These are phyloP conservation scores for Oryza officinalis DNA, from an alignment of 176 grass and related monocot species.

Conservation along the genomic window DNA sequence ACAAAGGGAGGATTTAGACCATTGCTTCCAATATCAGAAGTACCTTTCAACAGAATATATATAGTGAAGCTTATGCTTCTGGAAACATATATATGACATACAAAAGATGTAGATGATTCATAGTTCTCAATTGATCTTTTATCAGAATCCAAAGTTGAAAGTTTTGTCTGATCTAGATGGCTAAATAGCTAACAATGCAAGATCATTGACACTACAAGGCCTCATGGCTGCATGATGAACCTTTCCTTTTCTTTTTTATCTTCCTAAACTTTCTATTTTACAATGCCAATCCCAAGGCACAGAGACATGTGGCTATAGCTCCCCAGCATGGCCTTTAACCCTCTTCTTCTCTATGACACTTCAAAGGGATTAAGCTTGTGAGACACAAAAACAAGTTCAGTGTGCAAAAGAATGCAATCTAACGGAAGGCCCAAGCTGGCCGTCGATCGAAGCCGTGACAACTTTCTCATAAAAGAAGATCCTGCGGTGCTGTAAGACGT, in stretches of 20 bases:
- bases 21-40: slow-evolving; percentile 3
- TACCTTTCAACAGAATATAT: slow-evolving; percentile 29
- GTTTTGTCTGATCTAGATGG: slow-evolving; percentile 57
- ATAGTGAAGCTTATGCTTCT: slow-evolving; percentile 29
- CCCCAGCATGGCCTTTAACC: slow-evolving; percentile 35
- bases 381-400: slow-evolving; percentile 60
- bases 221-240: slow-evolving; percentile 58
- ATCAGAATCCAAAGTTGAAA: slow-evolving; percentile 47
- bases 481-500: slow-evolving; percentile 57
- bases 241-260: slow-evolving; percentile 51
- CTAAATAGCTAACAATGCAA: slow-evolving; percentile 53
- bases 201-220: slow-evolving; percentile 57
- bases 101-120: slow-evolving; percentile 30
- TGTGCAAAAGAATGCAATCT: slow-evolving; percentile 42
- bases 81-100: slow-evolving; percentile 19
- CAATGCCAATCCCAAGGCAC: slow-evolving; percentile 61
- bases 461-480: slow-evolving; percentile 49
- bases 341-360: slow-evolving; percentile 45
- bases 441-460: slow-evolving; percentile 2
- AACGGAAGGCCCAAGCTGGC: slow-evolving; percentile 23
- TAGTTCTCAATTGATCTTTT: slow-evolving; percentile 39
- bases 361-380: slow-evolving; percentile 52
- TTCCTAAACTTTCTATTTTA: slow-evolving; percentile 52
- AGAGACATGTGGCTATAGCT: slow-evolving; percentile 39
- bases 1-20: slow-evolving; percentile 13